Percentiles rank a stretch among this genome's conserved stretches.
phyloP scores from a whole-genome alignment of 1,139 yeast genomes.

The Yamadazyma buinensis region DNA sequence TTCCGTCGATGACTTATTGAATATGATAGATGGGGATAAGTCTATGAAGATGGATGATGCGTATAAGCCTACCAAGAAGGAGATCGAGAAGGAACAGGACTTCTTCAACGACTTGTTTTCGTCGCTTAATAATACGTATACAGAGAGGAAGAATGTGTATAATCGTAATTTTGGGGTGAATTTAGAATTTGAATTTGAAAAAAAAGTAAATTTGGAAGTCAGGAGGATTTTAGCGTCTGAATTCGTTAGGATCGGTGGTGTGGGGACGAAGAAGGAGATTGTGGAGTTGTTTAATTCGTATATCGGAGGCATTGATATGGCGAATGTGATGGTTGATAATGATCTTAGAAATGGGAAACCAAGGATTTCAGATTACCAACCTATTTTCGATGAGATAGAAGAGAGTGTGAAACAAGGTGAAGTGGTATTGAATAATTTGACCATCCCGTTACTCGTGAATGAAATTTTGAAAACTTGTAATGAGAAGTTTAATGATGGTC shows the following conservation, averaged over 20 bases:
- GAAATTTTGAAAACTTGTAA: slow-evolving; percentile 24
- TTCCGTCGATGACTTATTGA: not conserved
- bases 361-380: slow-evolving; percentile 14
- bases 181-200: slow-evolving; percentile 5
- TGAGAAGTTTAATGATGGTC: slow-evolving; percentile 32
- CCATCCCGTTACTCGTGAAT: slow-evolving; percentile 38
- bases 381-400: slow-evolving; percentile 12
- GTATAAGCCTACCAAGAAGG: not conserved
- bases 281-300: slow-evolving; percentile 9
- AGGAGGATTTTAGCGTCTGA: slow-evolving; percentile 23
- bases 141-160: not conserved
- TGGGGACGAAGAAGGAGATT: slow-evolving; percentile 6
- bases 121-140: slow-evolving; percentile 1
- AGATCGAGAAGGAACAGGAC: slow-evolving; percentile 15
- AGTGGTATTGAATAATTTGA: slow-evolving; percentile 24
- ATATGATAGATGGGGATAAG: too few relatives aligned
- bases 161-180: not conserved
- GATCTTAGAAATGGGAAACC: slow-evolving; percentile 3
- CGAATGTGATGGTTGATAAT: slow-evolving; percentile 6
- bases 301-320: slow-evolving; percentile 7
- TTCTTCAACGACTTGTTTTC: slow-evolving; percentile 7
- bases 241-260: slow-evolving; percentile 14
- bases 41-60: too few relatives aligned
- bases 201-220: slow-evolving; percentile 17
- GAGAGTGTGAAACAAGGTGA: not conserved